Evolutionary conservation across 345 rosid species (phyloP), one percentile per base, ranked within the genome.

Genomic region (Moringa oleifera): DNA sequence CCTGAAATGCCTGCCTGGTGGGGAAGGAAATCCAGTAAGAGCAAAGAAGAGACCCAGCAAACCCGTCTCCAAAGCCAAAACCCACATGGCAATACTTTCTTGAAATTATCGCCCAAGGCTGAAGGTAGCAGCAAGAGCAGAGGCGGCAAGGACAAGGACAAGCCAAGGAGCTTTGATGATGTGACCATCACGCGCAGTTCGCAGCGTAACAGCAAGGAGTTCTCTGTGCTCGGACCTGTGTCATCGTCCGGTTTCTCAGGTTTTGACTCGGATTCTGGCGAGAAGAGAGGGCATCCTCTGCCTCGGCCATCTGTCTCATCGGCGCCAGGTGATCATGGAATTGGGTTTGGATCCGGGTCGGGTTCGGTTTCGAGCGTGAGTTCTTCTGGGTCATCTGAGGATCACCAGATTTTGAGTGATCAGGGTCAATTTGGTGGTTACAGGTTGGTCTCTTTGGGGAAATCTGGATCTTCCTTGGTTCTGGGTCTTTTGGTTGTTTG

Each of bases 341-440:
- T 23, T 36, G 85, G 79, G 55, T 62, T 63, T 63, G 85, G 79
- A 71, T 83, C 79, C 59, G 96, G 89, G 65, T 88, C 94, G 55
- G 79, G 55, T 36, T 85, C 96, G 16, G 77, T 80, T 28, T 90
- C 90, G 0, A 90, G 97, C 72, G 79, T 85, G 28, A 86, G 97
- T 81, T 94, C 99, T 0, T 85, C 89, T 8, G 95, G 90, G 47
- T 88, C 98, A 9, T 81, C 83, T 20, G 97, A 88, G 10, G 97
- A 88, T 80, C 90, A 77, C 52, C 73, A 49, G 59, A 57, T 59
- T 66, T 69, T 62, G 19, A 61, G 20, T 72, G 79, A 66, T 66
- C 82, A 73, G 55, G 62, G 62, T 78, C 88, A 69, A 64, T 72
- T 76, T 64, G 75, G 59, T 53, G 69, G 57, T 53, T 60, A 24